phyloP scores from a whole-genome alignment of 441 rosid species.

The Syzygium malaccense region DNA sequence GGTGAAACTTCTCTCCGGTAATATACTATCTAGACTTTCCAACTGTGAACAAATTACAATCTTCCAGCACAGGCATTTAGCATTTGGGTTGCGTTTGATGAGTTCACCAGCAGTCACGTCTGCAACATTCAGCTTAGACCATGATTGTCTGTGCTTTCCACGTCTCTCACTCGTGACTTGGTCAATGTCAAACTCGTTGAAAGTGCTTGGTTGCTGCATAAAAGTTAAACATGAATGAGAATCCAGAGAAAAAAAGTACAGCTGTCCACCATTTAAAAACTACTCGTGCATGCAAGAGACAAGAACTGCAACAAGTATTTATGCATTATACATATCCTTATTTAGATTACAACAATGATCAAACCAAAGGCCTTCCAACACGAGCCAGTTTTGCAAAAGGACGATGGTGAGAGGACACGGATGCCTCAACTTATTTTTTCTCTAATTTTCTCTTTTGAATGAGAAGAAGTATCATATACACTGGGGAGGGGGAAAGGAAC shows the following conservation, averaged over 20 bases:
- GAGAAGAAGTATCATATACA: background rate
- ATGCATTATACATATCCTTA: background rate
- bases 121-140: constrained; percentile 82
- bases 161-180: constrained; percentile 52
- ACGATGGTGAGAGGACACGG: background rate
- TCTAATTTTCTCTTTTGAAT: background rate
- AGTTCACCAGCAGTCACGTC: constrained; percentile 51
- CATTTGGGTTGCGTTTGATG: constrained; percentile 49
- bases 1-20: constrained; percentile 14
- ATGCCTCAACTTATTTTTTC: background rate
- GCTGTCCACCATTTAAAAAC: background rate
- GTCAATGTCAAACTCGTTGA: constrained; percentile 60
- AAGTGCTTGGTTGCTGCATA: constrained; percentile 34
- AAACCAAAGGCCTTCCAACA: background rate
- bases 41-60: constrained; percentile 50
- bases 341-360: background rate
- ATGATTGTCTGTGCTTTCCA: constrained; percentile 54
- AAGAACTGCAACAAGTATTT: background rate
- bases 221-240: background rate
- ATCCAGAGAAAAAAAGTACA: background rate
- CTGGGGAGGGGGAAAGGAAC: background rate
- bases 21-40: constrained; percentile 22
- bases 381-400: background rate
- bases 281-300: background rate
- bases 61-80: constrained; percentile 80